phyloP scores from a whole-genome alignment of 148 eudicot species.

The Polygonum aviculare region DNA sequence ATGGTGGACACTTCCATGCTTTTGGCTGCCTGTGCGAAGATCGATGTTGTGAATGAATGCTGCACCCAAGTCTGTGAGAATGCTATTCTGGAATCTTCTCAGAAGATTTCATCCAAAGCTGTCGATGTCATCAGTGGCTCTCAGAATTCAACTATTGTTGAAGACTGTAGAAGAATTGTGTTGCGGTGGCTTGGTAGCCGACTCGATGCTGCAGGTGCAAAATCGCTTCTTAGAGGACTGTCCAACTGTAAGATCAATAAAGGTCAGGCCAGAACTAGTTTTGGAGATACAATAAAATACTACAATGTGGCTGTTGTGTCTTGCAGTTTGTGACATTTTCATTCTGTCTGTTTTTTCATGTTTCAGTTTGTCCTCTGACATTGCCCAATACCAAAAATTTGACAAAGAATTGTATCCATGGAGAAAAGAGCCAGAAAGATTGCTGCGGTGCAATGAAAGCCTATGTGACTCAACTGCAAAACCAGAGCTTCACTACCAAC shows the following conservation, averaged over 20 bases:
- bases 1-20: conserved; percentile 53
- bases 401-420: conserved; percentile 44
- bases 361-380: conserved; percentile 77
- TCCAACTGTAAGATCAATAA: conserved; percentile 84
- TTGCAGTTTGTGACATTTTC: background rate
- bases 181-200: conserved; percentile 84
- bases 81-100: conserved; percentile 80
- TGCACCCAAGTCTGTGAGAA: conserved; percentile 78
- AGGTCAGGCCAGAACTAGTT: conserved; percentile 30
- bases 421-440: conserved; percentile 32
- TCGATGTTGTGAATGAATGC: conserved; percentile 80
- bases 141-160: conserved; percentile 44
- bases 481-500: conserved; percentile 86
- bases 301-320: background rate
- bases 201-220: conserved; percentile 63
- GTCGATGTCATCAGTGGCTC: conserved; percentile 35
- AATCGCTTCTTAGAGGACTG: conserved; percentile 75
- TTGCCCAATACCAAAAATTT: conserved; percentile 56
- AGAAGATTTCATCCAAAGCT: conserved; percentile 50
- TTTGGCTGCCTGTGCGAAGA: conserved; percentile 62
- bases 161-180: conserved; percentile 66
- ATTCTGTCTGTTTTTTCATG: conserved; percentile 9
- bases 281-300: background rate
- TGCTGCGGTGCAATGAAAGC: conserved; percentile 65
- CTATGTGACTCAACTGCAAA: conserved; percentile 77